Evolutionary conservation across 1,139 yeast species (phyloP).

Genomic region (Taphrina communis): DNA sequence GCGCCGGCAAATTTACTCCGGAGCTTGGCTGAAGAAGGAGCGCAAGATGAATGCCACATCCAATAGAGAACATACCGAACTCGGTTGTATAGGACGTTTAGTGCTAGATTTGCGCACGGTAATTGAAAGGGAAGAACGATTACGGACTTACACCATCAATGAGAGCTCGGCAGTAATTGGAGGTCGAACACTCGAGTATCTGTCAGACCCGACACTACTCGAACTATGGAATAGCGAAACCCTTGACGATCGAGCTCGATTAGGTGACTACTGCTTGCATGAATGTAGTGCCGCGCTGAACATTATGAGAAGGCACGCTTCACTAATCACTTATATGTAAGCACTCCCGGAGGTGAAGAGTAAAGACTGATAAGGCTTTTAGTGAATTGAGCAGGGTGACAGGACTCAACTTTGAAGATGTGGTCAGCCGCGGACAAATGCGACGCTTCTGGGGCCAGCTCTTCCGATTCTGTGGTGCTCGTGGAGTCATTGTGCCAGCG

Average conservation of each 20-base stretch:
- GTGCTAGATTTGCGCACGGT: constrained; percentile 35
- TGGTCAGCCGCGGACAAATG: constrained; percentile 36
- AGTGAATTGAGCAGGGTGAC: constrained; percentile 33
- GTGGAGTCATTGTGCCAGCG: constrained; percentile 31
- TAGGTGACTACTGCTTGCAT: constrained; percentile 21
- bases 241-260: constrained; percentile 16
- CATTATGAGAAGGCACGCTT: constrained; percentile 29
- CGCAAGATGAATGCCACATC: constrained; percentile 37
- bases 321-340: constrained; percentile 32
- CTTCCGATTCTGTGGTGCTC: constrained; percentile 33
- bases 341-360: background rate
- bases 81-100: constrained; percentile 33
- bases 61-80: constrained; percentile 37
- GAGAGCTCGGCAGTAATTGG: constrained; percentile 24
- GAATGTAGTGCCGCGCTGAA: constrained; percentile 23
- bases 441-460: constrained; percentile 36
- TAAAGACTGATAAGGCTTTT: background rate
- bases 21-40: constrained; percentile 37
- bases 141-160: constrained; percentile 37
- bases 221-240: constrained; percentile 21
- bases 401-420: constrained; percentile 35
- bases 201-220: constrained; percentile 12
- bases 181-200: constrained; percentile 24
- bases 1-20: constrained; percentile 33
- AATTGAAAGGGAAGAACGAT: constrained; percentile 38